Conservation (phyloP, 1,139 yeast genomes). For the Debaryomycetaceae sp. region DNA sequence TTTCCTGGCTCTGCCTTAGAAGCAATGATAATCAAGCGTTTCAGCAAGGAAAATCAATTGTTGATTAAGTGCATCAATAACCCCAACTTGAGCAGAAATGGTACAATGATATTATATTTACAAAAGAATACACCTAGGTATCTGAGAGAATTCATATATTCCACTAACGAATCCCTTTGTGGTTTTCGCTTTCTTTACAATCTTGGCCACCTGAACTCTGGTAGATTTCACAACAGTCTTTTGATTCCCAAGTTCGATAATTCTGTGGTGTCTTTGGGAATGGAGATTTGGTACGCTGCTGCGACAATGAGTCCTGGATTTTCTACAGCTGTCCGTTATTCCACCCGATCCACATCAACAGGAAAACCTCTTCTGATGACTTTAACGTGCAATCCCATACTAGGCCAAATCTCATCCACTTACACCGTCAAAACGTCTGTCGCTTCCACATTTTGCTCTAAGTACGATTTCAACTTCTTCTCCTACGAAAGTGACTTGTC, state of each 20-base stretch:
- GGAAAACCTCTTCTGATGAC: slow-evolving; percentile 91
- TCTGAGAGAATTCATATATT: slow-evolving; percentile 74
- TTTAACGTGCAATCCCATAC: slow-evolving; percentile 78
- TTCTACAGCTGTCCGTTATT: slow-evolving; percentile 79
- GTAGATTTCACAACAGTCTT: slow-evolving; percentile 10
- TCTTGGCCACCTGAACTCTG: slow-evolving; percentile 21
- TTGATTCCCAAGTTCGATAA: slow-evolving; percentile 41
- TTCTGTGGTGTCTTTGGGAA: slow-evolving; percentile 66
- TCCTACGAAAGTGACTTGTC: slow-evolving; percentile 87
- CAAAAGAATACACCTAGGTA: slow-evolving; percentile 66
- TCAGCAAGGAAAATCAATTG: slow-evolving; percentile 59
- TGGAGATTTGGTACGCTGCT: slow-evolving; percentile 89
- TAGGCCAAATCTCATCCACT: slow-evolving; percentile 88
- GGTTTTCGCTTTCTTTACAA: slow-evolving; percentile 82
- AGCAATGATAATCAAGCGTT: slow-evolving; percentile 75
- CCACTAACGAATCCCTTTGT: slow-evolving; percentile 84
- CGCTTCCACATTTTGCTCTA: slow-evolving; percentile 74
- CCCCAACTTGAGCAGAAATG: slow-evolving; percentile 53
- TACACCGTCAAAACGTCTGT: slow-evolving; percentile 81
- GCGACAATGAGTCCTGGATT: slow-evolving; percentile 79
- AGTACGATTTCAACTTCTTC: slow-evolving; percentile 85
- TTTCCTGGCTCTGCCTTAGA: slow-evolving; percentile 87
- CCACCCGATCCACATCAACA: slow-evolving; percentile 81
- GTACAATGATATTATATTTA: slow-evolving; percentile 64
- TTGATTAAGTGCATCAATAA: slow-evolving; percentile 74